Evolutionary conservation across 2,329 filamentous ascomycete species (phyloP).

Genomic region (Alternaria sp.): DNA sequence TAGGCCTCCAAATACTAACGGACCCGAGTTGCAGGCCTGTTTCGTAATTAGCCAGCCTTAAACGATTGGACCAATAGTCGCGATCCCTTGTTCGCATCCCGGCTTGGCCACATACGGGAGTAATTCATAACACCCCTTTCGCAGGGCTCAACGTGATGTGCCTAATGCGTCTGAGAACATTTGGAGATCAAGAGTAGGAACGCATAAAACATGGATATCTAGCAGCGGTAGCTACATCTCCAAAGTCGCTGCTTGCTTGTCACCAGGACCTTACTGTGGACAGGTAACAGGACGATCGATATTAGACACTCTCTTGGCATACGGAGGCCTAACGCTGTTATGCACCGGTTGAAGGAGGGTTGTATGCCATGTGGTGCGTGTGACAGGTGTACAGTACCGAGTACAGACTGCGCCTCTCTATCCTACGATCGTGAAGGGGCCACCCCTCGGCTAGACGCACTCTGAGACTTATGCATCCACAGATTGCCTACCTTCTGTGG

Average conservation of each 20-base stretch:
- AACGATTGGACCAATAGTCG: neutral
- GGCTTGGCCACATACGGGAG: neutral
- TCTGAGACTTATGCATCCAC: neutral
- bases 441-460: neutral
- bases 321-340: neutral
- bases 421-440: neutral
- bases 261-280: neutral
- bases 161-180: neutral
- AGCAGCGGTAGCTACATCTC: neutral
- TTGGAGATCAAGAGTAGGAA: neutral
- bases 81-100: neutral
- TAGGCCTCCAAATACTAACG: neutral
- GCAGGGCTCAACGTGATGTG: neutral
- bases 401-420: constrained; percentile 7
- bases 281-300: constrained; percentile 3
- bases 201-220: neutral
- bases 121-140: neutral
- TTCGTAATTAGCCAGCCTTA: neutral
- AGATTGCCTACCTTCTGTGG: neutral
- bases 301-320: neutral
- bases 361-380: constrained; percentile 1
- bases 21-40: neutral
- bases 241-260: neutral
- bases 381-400: neutral
- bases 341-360: neutral